Conservation (phyloP, 345 rosid genomes). For the Trapa incisa region DNA sequence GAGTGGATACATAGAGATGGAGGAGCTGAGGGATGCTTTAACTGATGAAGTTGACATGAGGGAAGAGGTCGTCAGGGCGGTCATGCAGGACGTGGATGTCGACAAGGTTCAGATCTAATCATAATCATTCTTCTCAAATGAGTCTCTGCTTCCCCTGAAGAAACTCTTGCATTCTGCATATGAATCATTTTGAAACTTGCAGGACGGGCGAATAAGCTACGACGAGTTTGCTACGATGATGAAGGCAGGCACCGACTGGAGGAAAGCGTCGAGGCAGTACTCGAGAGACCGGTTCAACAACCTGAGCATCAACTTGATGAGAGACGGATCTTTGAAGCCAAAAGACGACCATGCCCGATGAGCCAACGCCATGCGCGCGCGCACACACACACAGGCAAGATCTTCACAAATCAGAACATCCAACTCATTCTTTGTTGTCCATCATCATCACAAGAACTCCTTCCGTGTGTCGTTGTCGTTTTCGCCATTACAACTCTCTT, state of each 20-base stretch:
- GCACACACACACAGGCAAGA: no score
- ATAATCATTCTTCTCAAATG: not conserved
- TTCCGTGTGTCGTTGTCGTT: no score
- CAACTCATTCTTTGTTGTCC: not conserved
- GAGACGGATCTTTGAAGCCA: slow-evolving; percentile 66
- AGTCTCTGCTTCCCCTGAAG: not conserved
- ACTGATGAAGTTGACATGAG: slow-evolving; percentile 57
- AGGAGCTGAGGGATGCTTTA: slow-evolving; percentile 66
- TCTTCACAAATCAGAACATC: not conserved
- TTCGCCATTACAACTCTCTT: no score
- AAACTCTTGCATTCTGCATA: not conserved
- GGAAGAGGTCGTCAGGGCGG: slow-evolving; percentile 70
- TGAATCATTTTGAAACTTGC: slow-evolving; percentile 4
- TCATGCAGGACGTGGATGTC: slow-evolving; percentile 86
- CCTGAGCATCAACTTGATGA: slow-evolving; percentile 64
- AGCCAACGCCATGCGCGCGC: not conserved
- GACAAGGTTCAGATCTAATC: slow-evolving; percentile 49
- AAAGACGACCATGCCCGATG: slow-evolving; percentile 2
- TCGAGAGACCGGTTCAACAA: slow-evolving; percentile 82
- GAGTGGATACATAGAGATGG: slow-evolving; percentile 75
- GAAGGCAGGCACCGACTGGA: slow-evolving; percentile 97
- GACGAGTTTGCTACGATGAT: slow-evolving; percentile 86
- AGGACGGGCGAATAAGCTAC: slow-evolving; percentile 90
- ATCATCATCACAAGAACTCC: no score
- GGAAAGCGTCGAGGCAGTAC: slow-evolving; percentile 93